phyloP scores from a whole-genome alignment of 257 asterid genomes.

The Forsythia viridissima region DNA sequence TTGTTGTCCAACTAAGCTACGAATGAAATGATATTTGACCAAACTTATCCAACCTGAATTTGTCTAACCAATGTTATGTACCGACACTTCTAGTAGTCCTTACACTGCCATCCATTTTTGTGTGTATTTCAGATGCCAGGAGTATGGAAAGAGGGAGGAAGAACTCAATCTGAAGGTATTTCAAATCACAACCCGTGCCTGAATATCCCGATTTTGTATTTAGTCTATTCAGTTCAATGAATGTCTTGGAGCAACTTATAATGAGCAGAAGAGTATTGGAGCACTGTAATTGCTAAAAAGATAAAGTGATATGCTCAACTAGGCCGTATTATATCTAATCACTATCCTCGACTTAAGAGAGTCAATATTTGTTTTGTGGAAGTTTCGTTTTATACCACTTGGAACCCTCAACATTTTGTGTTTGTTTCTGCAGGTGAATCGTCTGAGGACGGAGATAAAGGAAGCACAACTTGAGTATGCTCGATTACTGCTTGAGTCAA shows the following conservation, averaged over 20 bases:
- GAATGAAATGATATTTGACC: no score
- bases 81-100: background rate
- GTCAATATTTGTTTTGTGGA: background rate
- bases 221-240: background rate
- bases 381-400: background rate
- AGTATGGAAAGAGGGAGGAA: slow-evolving; percentile 50
- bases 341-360: background rate
- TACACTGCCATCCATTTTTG: background rate
- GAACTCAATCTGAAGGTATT: slow-evolving; percentile 69
- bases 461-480: slow-evolving; percentile 42
- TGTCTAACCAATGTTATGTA: background rate
- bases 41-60: background rate
- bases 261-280: no score
- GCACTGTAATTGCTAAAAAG: background rate
- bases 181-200: background rate
- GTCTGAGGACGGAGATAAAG: slow-evolving; percentile 37
- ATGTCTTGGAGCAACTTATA: background rate
- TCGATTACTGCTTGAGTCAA: slow-evolving; percentile 46
- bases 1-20: no score
- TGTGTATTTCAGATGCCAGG: slow-evolving; percentile 57
- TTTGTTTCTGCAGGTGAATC: slow-evolving; percentile 38
- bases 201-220: background rate
- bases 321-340: background rate
- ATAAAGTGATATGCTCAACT: background rate
- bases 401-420: background rate